These are phyloP conservation scores for Lecanoromycetidae sp. DNA, from an alignment of 2,329 filamentous ascomycete genomes.

Conservation along the genomic window DNA sequence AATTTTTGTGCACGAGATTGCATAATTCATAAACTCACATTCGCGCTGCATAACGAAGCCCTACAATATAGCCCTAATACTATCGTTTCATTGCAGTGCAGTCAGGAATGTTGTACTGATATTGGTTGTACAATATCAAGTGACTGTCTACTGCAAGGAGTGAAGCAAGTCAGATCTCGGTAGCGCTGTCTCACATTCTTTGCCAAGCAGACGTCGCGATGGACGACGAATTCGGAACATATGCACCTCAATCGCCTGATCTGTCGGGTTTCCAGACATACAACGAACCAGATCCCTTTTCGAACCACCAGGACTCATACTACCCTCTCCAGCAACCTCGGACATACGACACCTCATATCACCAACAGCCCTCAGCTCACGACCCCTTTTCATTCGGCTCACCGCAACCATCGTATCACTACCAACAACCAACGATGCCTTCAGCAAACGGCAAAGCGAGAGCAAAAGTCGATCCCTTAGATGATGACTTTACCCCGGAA, in stretches of 20 bases:
- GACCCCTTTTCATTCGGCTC: constrained; percentile 18
- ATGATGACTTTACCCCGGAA: constrained; percentile 25
- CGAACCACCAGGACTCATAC: constrained; percentile 31
- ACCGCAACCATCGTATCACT: constrained; percentile 15
- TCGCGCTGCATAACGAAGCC: neutral
- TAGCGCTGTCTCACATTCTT: no score
- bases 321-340: constrained; percentile 26
- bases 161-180: no score
- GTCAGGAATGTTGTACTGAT: no score
- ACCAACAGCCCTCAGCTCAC: constrained; percentile 11
- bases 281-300: constrained; percentile 35
- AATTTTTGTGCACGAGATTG: neutral
- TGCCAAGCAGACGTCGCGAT: constrained; percentile 7
- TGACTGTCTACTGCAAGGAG: no score
- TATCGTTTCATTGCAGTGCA: no score
- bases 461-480: constrained; percentile 17
- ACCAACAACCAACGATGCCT: constrained; percentile 16
- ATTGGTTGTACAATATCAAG: no score
- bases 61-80: no score
- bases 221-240: constrained; percentile 20
- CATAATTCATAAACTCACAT: neutral
- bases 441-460: constrained; percentile 9
- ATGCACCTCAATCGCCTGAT: constrained; percentile 35
- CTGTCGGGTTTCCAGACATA: constrained; percentile 38
- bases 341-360: constrained; percentile 6